Percentiles rank a stretch among this genome's conserved stretches.
These are phyloP conservation scores for Cystoisospora suis DNA, from an alignment of 169 alveolate genomes.

Conservation along the genomic window DNA sequence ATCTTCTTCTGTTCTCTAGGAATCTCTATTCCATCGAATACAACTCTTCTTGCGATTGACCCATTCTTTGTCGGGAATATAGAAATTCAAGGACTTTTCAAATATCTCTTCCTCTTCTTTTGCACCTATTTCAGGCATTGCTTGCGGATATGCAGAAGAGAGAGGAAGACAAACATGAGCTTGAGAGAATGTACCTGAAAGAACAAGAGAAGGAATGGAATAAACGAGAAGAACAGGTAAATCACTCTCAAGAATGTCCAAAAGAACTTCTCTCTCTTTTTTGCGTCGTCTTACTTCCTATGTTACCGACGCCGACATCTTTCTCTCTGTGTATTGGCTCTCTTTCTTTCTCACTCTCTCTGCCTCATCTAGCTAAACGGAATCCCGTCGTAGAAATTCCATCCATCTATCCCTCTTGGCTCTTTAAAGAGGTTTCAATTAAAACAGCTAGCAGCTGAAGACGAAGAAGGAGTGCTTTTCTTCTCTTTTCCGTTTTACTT, in stretches of 20 bases:
- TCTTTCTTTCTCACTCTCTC: neutral
- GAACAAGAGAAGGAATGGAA: constrained; percentile 27
- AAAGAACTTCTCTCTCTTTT: neutral
- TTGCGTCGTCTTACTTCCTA: neutral
- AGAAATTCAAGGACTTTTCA: neutral
- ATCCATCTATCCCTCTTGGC: neutral
- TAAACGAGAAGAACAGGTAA: neutral
- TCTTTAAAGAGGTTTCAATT: neutral
- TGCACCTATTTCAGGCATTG: neutral
- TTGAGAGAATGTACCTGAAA: neutral
- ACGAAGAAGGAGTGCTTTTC: too few relatives aligned
- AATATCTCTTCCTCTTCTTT: too few relatives aligned
- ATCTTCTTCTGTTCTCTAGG: neutral
- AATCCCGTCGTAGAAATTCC: neutral
- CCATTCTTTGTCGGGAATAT: neutral
- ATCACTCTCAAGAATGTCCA: neutral
- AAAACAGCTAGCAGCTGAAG: too few relatives aligned
- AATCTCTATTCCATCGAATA: neutral
- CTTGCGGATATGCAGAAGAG: constrained; percentile 12
- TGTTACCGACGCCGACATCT: neutral
- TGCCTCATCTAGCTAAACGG: neutral
- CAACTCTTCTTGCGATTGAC: neutral
- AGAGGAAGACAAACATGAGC: neutral
- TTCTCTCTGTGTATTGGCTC: neutral
- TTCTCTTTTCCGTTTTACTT: too few relatives aligned